These are phyloP conservation scores for Paramecium biaurelia DNA, from an alignment of 73 alveolate genomes.

Conservation along the genomic window DNA sequence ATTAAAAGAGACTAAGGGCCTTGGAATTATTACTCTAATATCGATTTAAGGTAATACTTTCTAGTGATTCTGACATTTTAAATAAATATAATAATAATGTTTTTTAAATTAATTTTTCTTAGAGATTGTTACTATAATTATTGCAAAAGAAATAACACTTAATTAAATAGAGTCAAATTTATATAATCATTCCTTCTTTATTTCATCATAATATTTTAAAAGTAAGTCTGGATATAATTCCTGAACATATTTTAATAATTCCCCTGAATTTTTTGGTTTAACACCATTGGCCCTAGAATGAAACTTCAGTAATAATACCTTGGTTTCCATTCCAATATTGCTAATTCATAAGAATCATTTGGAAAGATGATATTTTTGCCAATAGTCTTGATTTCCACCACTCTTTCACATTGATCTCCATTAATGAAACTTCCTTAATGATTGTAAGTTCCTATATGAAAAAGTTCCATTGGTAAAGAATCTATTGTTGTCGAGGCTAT, in stretches of 20 bases:
- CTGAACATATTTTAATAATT: background rate
- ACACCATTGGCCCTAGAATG: background rate
- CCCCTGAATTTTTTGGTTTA: background rate
- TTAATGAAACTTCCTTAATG: background rate
- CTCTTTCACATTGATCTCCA: slow-evolving; percentile 3
- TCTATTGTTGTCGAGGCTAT: background rate
- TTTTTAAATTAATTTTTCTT: background rate
- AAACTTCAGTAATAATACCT: background rate
- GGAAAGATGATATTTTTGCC: background rate
- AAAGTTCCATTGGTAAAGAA: background rate
- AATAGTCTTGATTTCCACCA: background rate
- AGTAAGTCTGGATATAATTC: background rate
- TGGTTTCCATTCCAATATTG: background rate
- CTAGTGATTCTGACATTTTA: background rate
- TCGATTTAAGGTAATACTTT: background rate
- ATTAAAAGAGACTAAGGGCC: background rate
- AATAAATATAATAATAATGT: background rate
- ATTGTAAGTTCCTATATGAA: background rate
- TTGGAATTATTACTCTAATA: background rate
- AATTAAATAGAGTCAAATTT: background rate
- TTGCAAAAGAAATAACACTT: background rate
- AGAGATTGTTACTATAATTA: background rate
- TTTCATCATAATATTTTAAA: background rate
- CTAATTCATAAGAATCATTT: background rate
- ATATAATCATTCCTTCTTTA: background rate